A percentile compares a stretch with the other conserved stretches of the same genome.
These are phyloP conservation scores for Chrysanthemum seticuspe DNA, from an alignment of 129 eudicot genomes.

Conservation along the genomic window DNA sequence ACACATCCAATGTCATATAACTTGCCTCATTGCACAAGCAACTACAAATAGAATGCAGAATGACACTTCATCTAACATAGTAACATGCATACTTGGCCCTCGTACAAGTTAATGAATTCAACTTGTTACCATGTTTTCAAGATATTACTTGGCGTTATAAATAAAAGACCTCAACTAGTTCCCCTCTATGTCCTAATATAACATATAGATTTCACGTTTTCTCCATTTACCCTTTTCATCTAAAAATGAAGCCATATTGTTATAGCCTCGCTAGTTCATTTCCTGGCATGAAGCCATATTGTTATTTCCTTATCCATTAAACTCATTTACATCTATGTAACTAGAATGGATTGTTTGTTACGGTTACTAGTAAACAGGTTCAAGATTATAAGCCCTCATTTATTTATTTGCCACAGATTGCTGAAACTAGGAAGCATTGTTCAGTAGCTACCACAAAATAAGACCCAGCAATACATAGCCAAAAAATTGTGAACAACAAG, in stretches of 20 bases:
- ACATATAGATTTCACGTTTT: neutral
- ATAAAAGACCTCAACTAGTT: neutral
- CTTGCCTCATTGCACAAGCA: too few relatives aligned
- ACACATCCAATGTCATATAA: neutral
- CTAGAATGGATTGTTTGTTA: neutral
- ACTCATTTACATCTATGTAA: neutral
- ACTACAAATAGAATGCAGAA: neutral
- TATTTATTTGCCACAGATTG: too few relatives aligned
- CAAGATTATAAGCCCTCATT: too few relatives aligned
- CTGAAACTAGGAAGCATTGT: neutral
- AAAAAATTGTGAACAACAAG: too few relatives aligned
- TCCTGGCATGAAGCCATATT: neutral
- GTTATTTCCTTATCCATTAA: neutral
- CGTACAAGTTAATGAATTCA: neutral
- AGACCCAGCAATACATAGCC: neutral
- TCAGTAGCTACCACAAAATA: neutral
- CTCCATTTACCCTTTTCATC: neutral
- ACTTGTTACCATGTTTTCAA: neutral
- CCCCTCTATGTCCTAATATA: neutral
- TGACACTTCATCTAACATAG: neutral
- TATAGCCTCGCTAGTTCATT: neutral
- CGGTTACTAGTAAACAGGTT: neutral
- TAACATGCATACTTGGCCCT: neutral
- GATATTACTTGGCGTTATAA: neutral
- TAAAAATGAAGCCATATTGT: too few relatives aligned